These are phyloP conservation scores for Diaporthe nobilis DNA, from an alignment of 2,329 filamentous ascomycete genomes.

Conservation along the genomic window DNA sequence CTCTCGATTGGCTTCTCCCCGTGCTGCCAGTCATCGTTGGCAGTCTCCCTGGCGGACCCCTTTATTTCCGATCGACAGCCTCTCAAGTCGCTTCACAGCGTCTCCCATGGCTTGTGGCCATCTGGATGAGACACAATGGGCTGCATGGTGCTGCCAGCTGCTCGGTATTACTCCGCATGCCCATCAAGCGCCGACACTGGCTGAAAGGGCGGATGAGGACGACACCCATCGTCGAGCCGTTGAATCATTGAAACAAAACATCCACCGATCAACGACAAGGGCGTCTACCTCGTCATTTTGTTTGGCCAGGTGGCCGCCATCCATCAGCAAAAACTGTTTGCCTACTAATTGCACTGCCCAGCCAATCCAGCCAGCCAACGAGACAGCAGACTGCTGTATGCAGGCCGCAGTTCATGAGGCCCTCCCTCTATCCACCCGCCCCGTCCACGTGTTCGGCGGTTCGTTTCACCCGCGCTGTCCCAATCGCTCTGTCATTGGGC, in stretches of 20 bases:
- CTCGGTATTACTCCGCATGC: conserved; percentile 13
- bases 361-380: not conserved
- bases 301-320: conserved; percentile 27
- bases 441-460: conserved; percentile 29
- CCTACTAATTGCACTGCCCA: not conserved
- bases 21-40: not conserved
- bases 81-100: conserved; percentile 7
- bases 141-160: conserved; percentile 23
- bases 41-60: not conserved
- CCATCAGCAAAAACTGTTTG: conserved; percentile 8
- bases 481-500: conserved; percentile 16
- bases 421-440: conserved; percentile 10
- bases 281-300: conserved; percentile 33
- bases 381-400: not conserved
- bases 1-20: conserved; percentile 30
- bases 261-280: conserved; percentile 30
- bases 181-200: conserved; percentile 21
- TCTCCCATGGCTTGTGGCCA: conserved; percentile 7
- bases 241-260: conserved; percentile 34
- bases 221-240: conserved; percentile 1
- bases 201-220: not conserved
- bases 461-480: conserved; percentile 31
- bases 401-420: conserved; percentile 10
- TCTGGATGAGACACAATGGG: conserved; percentile 19
- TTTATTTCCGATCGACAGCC: conserved; percentile 27